phyloP scores from a whole-genome alignment of 2,329 filamentous ascomycete species.

The Alternaria novae-zelandiae region DNA sequence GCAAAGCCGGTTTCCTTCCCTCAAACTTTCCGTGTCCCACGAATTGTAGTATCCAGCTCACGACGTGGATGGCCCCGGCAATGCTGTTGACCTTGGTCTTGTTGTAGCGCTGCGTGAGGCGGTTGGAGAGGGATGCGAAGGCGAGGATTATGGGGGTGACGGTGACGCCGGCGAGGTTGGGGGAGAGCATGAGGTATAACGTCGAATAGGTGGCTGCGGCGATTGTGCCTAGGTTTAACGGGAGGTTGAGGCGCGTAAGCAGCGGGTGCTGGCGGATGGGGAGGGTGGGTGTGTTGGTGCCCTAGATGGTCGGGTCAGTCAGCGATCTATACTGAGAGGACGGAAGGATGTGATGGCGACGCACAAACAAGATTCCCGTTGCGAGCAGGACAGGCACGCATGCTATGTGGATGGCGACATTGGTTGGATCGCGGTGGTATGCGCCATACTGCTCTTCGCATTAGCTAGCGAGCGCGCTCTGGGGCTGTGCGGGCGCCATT shows the following conservation, averaged over 20 bases:
- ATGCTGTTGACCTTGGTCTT: conserved; percentile 62
- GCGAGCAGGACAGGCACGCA: conserved; percentile 78
- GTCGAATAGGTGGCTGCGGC: conserved; percentile 68
- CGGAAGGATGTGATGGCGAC: conserved; percentile 29
- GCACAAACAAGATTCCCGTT: conserved; percentile 73
- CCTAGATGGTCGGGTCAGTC: conserved; percentile 47
- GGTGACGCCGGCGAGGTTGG: conserved; percentile 76
- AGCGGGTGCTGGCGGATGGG: conserved; percentile 38
- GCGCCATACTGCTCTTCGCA: conserved; percentile 70
- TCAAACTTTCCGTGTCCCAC: conserved; percentile 90
- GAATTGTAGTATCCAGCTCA: conserved; percentile 88
- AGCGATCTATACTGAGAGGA: neutral
- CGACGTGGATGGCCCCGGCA: conserved; percentile 71
- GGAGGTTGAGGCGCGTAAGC: conserved; percentile 45
- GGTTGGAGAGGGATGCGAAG: conserved; percentile 75
- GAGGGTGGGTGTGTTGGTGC: conserved; percentile 61
- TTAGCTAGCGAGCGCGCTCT: neutral
- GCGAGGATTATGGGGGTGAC: conserved; percentile 77
- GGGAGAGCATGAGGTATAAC: conserved; percentile 91
- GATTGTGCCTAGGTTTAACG: conserved; percentile 56
- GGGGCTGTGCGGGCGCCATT: neutral
- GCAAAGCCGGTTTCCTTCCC: conserved; percentile 80
- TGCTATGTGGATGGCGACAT: conserved; percentile 77
- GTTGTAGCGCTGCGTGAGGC: conserved; percentile 66
- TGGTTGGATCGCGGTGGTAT: conserved; percentile 80